Evolutionary conservation across 345 rosid genomes (phyloP), one percentile per base, ranked within the genome.

Genomic region (Populus alba): DNA sequence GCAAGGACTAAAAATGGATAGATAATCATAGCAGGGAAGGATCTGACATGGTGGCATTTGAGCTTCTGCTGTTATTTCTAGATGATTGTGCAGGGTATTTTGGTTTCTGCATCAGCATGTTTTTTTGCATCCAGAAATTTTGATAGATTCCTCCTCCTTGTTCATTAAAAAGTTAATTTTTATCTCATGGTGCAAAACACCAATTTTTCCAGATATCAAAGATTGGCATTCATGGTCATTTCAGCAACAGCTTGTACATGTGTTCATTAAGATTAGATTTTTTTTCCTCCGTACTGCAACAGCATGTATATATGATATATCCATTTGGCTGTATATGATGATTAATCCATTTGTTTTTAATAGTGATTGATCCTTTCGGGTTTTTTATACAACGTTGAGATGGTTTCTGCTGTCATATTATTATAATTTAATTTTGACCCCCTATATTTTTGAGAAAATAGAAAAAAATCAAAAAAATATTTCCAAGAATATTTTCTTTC

Each of bases 41-140:
- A 31, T 77, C 20, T 13, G 10, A 29, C 22, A 45, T n/a, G 15
- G 20, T 33, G 17, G 35, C 45, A 39, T 43, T 63, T 51, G 33
- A 66, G 51, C 63, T 23, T 25, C 47, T 70, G 18, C 22, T 18
- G 6, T 45, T 35, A 39, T n/a, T 39, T 25, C 53, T 45, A 65
- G 45, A 22, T 59, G 51, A 3, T 25, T 23, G 17, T 17, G 66
- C 35, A 23, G 57, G 29, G 71, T n/a, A 71, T 77, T 41, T 10
- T 71, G 74, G 47, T 66, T 35, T 23, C 45, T 23, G 71, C 80
- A 49, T 27, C 65, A 39, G 80, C 78, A 45, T 78, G 80, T n/a
- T 29, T 15, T 43, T 45, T 45, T 43, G 62, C 75, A 72, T 77
- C 77, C 83, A 68, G 67, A 61, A 68, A 75, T 72, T 83, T 71